These are phyloP conservation scores for Tricholoma hemisulphureum DNA, from an alignment of 768 basidiomycete species.

Conservation along the genomic window DNA sequence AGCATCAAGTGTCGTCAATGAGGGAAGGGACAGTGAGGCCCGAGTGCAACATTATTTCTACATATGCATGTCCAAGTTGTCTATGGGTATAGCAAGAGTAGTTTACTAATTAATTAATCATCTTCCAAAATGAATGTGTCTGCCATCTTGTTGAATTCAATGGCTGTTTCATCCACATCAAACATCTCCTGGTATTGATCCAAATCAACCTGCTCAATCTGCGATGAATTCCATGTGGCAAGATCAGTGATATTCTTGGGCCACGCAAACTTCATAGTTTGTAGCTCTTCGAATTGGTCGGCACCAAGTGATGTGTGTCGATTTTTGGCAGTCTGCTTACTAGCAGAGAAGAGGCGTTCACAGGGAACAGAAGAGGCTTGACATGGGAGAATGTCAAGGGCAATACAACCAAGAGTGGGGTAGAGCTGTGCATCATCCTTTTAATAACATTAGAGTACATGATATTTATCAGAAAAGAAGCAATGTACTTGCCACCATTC, in stretches of 20 bases:
- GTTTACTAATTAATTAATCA: too few species aligned
- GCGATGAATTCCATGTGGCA: neutral
- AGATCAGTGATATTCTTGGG: neutral
- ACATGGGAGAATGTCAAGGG: conserved; percentile 15
- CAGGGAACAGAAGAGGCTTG: conserved; percentile 21
- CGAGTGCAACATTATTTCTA: too few species aligned
- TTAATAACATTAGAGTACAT: neutral
- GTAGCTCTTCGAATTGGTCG: conserved; percentile 5
- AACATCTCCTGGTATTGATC: neutral
- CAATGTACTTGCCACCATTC: conserved; percentile 15
- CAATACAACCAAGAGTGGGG: conserved; percentile 15
- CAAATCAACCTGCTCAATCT: neutral
- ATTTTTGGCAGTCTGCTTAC: conserved; percentile 4
- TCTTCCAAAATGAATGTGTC: too few species aligned
- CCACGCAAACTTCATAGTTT: neutral
- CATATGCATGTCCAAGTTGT: too few species aligned
- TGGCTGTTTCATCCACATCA: too few species aligned
- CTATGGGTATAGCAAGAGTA: too few species aligned
- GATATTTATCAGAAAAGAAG: neutral
- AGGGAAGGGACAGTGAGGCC: too few species aligned
- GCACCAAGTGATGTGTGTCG: neutral
- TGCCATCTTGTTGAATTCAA: too few species aligned
- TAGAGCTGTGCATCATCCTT: conserved; percentile 7
- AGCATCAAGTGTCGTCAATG: too few species aligned
- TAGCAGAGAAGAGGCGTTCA: conserved; percentile 13